phyloP scores from a whole-genome alignment of 2,329 filamentous ascomycete species.

The Teratosphaeria viscida region DNA sequence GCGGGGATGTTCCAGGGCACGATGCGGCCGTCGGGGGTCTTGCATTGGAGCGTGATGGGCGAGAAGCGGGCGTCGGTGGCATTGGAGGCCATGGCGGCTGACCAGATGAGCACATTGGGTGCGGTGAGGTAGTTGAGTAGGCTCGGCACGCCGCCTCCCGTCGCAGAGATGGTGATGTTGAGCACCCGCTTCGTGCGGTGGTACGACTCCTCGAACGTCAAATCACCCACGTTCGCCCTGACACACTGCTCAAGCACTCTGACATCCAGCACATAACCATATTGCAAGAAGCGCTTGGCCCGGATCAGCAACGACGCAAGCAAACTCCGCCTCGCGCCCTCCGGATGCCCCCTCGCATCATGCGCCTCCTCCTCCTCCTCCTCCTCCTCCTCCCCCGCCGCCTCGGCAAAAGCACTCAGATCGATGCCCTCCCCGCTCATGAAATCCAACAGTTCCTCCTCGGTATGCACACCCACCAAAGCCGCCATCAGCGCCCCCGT shows the following conservation, averaged over 20 bases:
- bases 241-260: slow-evolving; percentile 75
- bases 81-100: slow-evolving; percentile 68
- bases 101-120: slow-evolving; percentile 93
- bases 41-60: slow-evolving; percentile 54
- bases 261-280: slow-evolving; percentile 78
- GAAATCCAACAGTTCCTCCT: slow-evolving; percentile 64
- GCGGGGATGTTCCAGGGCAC: slow-evolving; percentile 57
- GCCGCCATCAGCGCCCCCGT: slow-evolving; percentile 79
- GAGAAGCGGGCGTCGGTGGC: slow-evolving; percentile 54
- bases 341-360: slow-evolving; percentile 40
- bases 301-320: neutral
- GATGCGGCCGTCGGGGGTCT: slow-evolving; percentile 62
- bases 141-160: slow-evolving; percentile 74
- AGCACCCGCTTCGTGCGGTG: slow-evolving; percentile 85
- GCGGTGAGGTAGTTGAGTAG: slow-evolving; percentile 88
- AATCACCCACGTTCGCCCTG: slow-evolving; percentile 73
- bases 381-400: slow-evolving; percentile 19
- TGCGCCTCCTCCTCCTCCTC: slow-evolving; percentile 20
- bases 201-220: slow-evolving; percentile 93
- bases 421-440: slow-evolving; percentile 51
- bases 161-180: slow-evolving; percentile 87
- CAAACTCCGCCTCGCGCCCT: slow-evolving; percentile 54
- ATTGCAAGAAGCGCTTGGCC: slow-evolving; percentile 55
- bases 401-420: slow-evolving; percentile 55
- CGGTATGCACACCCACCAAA: slow-evolving; percentile 63